These are phyloP conservation scores for Tuctoria greenei DNA, from an alignment of 176 grass and related monocot species.

Conservation along the genomic window DNA sequence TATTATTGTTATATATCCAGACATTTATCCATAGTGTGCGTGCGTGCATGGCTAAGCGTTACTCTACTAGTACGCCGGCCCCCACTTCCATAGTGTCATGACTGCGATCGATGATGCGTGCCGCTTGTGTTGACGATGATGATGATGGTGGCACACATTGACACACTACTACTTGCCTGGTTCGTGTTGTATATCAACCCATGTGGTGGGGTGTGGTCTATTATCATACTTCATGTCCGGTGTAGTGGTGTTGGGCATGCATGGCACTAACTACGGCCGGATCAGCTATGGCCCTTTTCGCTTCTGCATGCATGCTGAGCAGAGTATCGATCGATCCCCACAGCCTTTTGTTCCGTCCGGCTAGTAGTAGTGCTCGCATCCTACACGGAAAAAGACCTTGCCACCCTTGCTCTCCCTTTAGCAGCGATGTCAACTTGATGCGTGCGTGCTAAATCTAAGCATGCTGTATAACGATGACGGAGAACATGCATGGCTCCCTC, in stretches of 20 bases:
- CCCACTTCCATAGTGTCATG: neutral
- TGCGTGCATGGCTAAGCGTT: constrained; percentile 8
- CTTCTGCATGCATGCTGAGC: neutral
- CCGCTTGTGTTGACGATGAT: constrained; percentile 11
- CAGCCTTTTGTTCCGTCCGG: neutral
- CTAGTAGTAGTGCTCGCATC: constrained; percentile 26
- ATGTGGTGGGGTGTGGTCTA: too few relatives aligned
- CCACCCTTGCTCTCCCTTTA: neutral
- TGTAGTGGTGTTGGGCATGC: constrained; percentile 38
- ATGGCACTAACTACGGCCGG: constrained; percentile 28
- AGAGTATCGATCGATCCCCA: neutral
- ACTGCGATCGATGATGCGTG: constrained; percentile 1
- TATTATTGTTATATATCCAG: neutral
- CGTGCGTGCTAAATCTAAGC: constrained; percentile 5
- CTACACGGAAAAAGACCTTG: constrained; percentile 23
- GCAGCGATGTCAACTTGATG: constrained; percentile 33
- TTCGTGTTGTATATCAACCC: neutral
- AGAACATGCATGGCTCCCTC: neutral
- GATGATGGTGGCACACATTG: neutral
- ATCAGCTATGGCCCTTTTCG: neutral
- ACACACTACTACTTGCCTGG: neutral
- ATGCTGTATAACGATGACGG: constrained; percentile 3
- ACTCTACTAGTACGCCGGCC: neutral
- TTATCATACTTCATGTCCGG: neutral
- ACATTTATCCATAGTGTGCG: neutral